Conservation (phyloP, 495 filamentous ascomycete genomes). For the Daldinia childiae region DNA sequence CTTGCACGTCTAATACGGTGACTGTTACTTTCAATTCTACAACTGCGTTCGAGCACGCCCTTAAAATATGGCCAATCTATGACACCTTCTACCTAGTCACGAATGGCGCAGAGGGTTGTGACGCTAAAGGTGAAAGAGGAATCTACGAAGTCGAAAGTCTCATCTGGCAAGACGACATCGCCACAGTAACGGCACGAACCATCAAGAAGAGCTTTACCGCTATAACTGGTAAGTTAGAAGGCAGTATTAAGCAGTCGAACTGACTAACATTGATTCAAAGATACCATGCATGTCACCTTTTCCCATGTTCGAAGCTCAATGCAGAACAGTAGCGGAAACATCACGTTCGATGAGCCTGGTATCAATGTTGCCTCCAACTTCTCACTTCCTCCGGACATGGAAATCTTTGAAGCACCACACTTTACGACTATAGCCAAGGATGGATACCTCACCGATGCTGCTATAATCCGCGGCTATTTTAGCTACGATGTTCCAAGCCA, state of each 20-base stretch:
- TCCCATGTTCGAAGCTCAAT: constrained; percentile 32
- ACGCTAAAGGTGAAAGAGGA: constrained; percentile 40
- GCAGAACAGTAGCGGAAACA: constrained; percentile 30
- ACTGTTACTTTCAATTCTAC: constrained; percentile 39
- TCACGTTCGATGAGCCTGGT: constrained; percentile 38
- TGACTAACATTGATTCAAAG: constrained; percentile 19
- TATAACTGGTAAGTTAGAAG: constrained; percentile 42
- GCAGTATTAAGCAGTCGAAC: neutral
- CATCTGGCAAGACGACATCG: constrained; percentile 35
- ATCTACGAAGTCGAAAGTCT: constrained; percentile 37
- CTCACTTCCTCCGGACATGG: constrained; percentile 35
- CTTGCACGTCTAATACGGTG: constrained; percentile 38
- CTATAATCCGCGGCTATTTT: constrained; percentile 47
- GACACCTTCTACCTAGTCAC: constrained; percentile 44
- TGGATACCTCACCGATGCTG: constrained; percentile 40
- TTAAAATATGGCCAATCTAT: constrained; percentile 35
- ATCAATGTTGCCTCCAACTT: constrained; percentile 42
- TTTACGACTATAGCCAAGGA: constrained; percentile 37
- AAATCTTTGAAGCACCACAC: constrained; percentile 35
- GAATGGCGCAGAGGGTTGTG: constrained; percentile 43
- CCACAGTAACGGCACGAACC: constrained; percentile 32
- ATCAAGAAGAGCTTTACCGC: constrained; percentile 27
- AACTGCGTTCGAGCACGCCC: constrained; percentile 34
- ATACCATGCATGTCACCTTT: constrained; percentile 32
- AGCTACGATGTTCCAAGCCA: constrained; percentile 39